These are phyloP conservation scores for Hyaloscypha hepaticicola DNA, from an alignment of 495 filamentous ascomycete species.

Conservation along the genomic window DNA sequence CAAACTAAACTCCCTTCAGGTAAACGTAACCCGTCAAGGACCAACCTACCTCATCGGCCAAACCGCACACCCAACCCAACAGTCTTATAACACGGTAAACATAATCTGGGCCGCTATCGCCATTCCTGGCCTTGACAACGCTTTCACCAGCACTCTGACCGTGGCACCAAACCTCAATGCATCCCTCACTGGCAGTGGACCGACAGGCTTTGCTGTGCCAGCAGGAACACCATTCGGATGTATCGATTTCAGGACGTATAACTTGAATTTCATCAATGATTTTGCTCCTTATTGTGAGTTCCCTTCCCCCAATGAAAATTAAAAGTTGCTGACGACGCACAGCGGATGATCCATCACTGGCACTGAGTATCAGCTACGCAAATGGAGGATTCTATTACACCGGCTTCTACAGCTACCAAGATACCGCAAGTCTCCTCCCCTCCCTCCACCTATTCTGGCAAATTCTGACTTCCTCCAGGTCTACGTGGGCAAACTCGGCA, in stretches of 20 bases:
- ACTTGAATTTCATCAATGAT: conserved; percentile 59
- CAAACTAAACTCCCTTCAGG: conserved; percentile 1
- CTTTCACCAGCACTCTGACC: conserved; percentile 53
- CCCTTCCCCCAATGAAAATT: not conserved
- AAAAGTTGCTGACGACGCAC: not conserved
- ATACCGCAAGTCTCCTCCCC: conserved; percentile 43
- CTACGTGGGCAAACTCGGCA: conserved; percentile 60
- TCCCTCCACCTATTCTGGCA: not conserved
- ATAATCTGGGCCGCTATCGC: conserved; percentile 41
- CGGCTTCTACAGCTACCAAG: conserved; percentile 58
- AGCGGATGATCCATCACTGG: conserved; percentile 49
- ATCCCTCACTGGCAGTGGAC: conserved; percentile 53
- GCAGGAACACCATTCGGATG: conserved; percentile 57
- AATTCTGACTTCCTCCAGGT: conserved; percentile 36
- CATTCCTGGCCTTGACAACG: conserved; percentile 47
- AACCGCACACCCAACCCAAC: conserved; percentile 40
- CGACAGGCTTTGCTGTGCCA: conserved; percentile 56
- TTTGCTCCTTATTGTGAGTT: conserved; percentile 47
- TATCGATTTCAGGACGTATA: conserved; percentile 56
- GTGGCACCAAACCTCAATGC: conserved; percentile 57
- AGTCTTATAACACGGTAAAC: conserved; percentile 46
- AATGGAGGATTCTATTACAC: conserved; percentile 61
- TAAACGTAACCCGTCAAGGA: conserved; percentile 56
- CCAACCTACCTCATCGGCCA: conserved; percentile 56
- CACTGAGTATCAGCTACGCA: conserved; percentile 52